Base-by-base conservation (phyloP, 192 early-diverging fungal species). In the Podila verticillata region DNA sequence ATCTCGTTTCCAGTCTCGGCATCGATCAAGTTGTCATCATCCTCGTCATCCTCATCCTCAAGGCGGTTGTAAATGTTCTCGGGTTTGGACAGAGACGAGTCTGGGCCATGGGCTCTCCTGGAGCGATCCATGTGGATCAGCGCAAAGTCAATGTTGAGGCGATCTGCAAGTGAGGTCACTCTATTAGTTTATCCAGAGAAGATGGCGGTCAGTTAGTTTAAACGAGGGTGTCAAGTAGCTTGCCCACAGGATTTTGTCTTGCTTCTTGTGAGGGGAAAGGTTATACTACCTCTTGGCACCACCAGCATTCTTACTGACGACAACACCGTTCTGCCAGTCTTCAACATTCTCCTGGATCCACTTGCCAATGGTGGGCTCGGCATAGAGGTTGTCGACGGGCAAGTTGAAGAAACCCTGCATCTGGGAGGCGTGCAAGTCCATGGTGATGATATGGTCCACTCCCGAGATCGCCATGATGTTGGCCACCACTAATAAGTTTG, bases 371-470 rank as follows among this genome's bases (percentile, higher is more conserved):
- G 90, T 89, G 49, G 98, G 98, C 82, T 98, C 95, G 34, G 95
- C 95, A 54, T 94, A 91, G 44, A 99, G 87, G 74, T 99, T 99
- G 81, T 99, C 97, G 3, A 96, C 92, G 7, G 98, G 97, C 61
- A 92, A 93, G 71, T 89, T 91, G 75, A 98, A 99, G 86, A 99
- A 99, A 36, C 98, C 98, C 68, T 97, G 95, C 82, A 97, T 95
- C 82, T 96, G 94, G 24, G 92, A 91, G 5, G 94, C 93, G 75
- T 99, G 98, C 65, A 99, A 85, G 68, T 99, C 98, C 93, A 99
- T 94, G 12, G 98, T 99, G 82, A 99, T 98, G 48, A 99, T 89
- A 87, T 99, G 98, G 85, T 99, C 95, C 3, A 95, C 97, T 26
- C 98, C 98, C 13, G 96, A 90, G 54, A 96, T 95, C 0, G 89